A percentile compares a stretch with the other conserved stretches of the same genome.
Evolutionary conservation across 2,329 filamentous ascomycete species (phyloP).

Genomic region (Verticillium nonalfalfae): DNA sequence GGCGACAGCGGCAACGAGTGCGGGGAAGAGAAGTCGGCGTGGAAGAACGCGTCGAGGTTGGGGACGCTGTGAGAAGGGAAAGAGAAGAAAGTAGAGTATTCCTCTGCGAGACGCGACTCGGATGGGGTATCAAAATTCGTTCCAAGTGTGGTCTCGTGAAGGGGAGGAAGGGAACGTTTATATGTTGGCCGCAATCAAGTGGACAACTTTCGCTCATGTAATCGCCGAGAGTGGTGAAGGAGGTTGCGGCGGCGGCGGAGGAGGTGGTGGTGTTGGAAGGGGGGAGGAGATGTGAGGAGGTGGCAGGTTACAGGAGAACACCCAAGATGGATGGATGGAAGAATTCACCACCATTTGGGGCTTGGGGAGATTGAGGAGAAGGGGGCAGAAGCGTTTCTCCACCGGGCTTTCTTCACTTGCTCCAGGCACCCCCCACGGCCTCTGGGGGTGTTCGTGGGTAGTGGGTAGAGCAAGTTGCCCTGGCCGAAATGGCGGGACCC

Average conservation of each 20-base stretch:
- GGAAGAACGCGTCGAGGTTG: not conserved
- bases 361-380: slow-evolving; percentile 3
- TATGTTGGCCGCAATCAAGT: not conserved
- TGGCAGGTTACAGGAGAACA: not conserved
- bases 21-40: too few species aligned
- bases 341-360: not conserved
- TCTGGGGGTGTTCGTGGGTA: too few species aligned
- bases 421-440: not conserved
- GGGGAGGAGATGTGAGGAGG: not conserved
- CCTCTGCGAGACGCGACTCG: not conserved
- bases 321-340: not conserved
- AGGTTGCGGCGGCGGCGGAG: not conserved
- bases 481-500: slow-evolving; percentile 1
- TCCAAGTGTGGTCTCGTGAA: not conserved
- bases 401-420: slow-evolving; percentile 1
- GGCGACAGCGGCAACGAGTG: not conserved
- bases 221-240: not conserved
- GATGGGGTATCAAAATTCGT: not conserved
- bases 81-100: not conserved
- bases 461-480: not conserved
- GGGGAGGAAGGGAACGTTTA: not conserved
- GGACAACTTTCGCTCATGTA: not conserved
- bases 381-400: slow-evolving; percentile 1
- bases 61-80: not conserved
- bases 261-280: not conserved